phyloP scores from a whole-genome alignment of 345 rosid species.

The Acer yangbiense region DNA sequence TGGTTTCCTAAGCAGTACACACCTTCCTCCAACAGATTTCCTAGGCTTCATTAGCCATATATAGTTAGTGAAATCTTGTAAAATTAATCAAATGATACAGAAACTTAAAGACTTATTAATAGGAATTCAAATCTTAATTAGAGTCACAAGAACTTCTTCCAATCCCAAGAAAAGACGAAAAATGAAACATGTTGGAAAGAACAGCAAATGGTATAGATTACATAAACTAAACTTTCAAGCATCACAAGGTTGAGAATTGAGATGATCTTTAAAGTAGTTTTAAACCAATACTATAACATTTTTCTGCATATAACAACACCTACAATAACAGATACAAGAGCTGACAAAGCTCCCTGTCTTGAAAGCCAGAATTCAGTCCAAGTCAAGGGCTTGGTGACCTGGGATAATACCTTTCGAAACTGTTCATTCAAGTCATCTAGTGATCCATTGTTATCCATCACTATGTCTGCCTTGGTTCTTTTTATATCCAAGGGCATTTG shows the following conservation, averaged over 20 bases:
- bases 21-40: not conserved
- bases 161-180: not conserved
- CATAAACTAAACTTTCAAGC: not conserved
- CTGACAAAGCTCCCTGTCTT: constrained; percentile 67
- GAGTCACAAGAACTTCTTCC: not conserved
- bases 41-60: not conserved
- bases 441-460: constrained; percentile 75
- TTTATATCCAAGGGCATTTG: constrained; percentile 82
- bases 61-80: not conserved
- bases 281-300: constrained; percentile 18
- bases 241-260: constrained; percentile 6
- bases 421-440: constrained; percentile 64
- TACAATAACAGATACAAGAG: constrained; percentile 41
- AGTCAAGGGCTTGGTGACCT: constrained; percentile 67
- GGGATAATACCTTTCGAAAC: constrained; percentile 50
- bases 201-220: constrained; percentile 1
- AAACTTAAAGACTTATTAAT: not conserved
- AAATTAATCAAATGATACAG: not conserved
- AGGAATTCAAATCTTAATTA: not conserved
- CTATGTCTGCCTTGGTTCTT: constrained; percentile 68
- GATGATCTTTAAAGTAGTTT: not conserved
- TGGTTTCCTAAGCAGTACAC: not conserved
- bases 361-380: constrained; percentile 88
- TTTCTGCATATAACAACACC: constrained; percentile 55
- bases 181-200: constrained; percentile 11